Evolutionary conservation across 805 yeast species (phyloP), one percentile per base, ranked within the genome.

Genomic region (Jamesozyma jinghongensis): DNA sequence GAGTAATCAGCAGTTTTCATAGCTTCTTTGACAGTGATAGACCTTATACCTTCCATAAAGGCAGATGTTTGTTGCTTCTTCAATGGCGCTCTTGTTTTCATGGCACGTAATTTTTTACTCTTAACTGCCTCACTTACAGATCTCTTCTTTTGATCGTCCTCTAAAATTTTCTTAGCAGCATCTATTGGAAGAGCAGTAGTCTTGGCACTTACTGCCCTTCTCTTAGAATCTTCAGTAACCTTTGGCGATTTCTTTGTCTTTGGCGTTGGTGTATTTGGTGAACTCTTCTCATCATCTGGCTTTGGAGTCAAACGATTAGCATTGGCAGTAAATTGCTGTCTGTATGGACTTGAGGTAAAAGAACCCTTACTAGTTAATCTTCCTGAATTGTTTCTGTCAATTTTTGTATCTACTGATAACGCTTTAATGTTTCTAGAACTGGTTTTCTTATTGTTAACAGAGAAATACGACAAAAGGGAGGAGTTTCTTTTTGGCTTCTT

Each of bases 31-130:
- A 96, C 94, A 0, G 82, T 71, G 13, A 85, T 71, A 16, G 65
- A 69, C 50, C 86, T 71, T 33, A 92, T 83, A 5, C 98, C 98
- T 63, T 92, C 98, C 54, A 75, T 77, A 57, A 83, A 83, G 0
- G 92, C 92, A 0, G 85, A 75, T 0, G 94, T 83, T 42, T 77
- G 75, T 61, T 71, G 74, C 54, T 83, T 83, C 46, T 53, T 62
- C 11, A 57, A 37, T 2, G 51, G 42, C 33, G 75, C 70, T 40
- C 74, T 72, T 3, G 79, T 67, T 10, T 80, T 70, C 5, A 76
- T 69, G 4, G 76, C 67, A 41, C 79, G 73, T 45, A 74, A 60
- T 4, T 72, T 66, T 54, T 76, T 79, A 35, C 73, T 58, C 40
- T 74, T 66, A 5, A 69, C 68, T 16, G 75, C 67, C 44, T 75